phyloP scores from a whole-genome alignment of 163 green algal genomes.

The Volvox carteri region DNA sequence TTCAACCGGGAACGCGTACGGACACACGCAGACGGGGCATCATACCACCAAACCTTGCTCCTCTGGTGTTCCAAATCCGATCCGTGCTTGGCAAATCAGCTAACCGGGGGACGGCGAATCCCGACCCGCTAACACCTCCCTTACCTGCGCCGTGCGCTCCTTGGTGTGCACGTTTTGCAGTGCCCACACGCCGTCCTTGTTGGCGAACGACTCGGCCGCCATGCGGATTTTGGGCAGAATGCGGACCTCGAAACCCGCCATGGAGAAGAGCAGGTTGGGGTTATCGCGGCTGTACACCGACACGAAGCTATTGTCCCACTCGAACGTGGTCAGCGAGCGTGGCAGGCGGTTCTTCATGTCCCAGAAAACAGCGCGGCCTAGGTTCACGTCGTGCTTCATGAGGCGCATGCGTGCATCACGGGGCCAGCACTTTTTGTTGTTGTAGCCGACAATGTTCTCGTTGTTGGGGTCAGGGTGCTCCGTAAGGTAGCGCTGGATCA shows the following conservation, averaged over 20 bases:
- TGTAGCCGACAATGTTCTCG: slow-evolving; percentile 99
- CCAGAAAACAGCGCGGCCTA: slow-evolving; percentile 98
- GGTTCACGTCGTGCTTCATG: slow-evolving; percentile 99
- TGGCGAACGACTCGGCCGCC: slow-evolving; percentile 92
- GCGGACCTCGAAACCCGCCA: slow-evolving; percentile 98
- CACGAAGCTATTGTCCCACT: slow-evolving; percentile 99
- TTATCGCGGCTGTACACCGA: slow-evolving; percentile 98
- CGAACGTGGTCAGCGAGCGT: slow-evolving; percentile 95
- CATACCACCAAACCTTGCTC: too few species aligned
- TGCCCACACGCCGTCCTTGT: slow-evolving; percentile 99
- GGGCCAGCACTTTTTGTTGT: slow-evolving; percentile 99
- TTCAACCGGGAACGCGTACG: too few species aligned
- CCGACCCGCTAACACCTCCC: too few species aligned
- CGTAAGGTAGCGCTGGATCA: slow-evolving; percentile 99
- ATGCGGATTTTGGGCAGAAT: slow-evolving; percentile 98
- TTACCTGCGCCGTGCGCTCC: slow-evolving; percentile 92
- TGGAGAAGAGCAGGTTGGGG: slow-evolving; percentile 99
- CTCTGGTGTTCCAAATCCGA: too few species aligned
- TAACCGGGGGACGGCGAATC: too few species aligned
- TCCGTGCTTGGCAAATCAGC: too few species aligned
- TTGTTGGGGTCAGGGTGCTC: slow-evolving; percentile 99
- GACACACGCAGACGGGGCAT: too few species aligned
- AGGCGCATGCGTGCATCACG: slow-evolving; percentile 99
- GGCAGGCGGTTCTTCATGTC: slow-evolving; percentile 97
- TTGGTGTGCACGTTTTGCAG: slow-evolving; percentile 99